These are phyloP conservation scores for Komagataella kurtzmanii DNA, from an alignment of 805 yeast species.

Conservation along the genomic window DNA sequence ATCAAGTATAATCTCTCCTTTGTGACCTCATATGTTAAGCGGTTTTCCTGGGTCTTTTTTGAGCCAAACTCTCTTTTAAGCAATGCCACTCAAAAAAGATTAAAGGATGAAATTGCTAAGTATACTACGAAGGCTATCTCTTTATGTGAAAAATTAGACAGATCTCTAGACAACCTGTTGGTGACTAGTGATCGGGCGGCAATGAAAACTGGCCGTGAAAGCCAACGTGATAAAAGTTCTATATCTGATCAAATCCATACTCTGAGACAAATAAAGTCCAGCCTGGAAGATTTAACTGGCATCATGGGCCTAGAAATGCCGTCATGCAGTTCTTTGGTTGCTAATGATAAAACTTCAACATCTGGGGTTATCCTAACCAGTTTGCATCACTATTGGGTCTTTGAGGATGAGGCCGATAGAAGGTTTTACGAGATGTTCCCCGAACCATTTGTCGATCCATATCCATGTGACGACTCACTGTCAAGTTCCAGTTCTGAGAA, in stretches of 20 bases:
- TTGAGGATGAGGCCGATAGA: constrained; percentile 58
- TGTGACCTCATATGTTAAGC: constrained; percentile 35
- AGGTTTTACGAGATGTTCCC: constrained; percentile 39
- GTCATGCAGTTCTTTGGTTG: constrained; percentile 10
- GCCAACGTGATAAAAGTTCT: neutral
- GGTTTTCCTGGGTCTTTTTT: constrained; percentile 24
- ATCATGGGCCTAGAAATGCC: constrained; percentile 20
- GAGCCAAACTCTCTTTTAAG: constrained; percentile 15
- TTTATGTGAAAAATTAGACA: constrained; percentile 20
- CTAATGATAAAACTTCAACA: constrained; percentile 15
- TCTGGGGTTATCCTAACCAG: constrained; percentile 2
- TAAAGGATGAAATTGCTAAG: constrained; percentile 24
- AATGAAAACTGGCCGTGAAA: constrained; percentile 42
- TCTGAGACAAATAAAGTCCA: constrained; percentile 13
- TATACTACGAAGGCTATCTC: constrained; percentile 29
- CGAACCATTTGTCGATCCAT: neutral
- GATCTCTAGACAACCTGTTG: constrained; percentile 20
- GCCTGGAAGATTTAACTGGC: constrained; percentile 29
- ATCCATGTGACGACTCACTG: neutral
- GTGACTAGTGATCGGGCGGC: constrained; percentile 37
- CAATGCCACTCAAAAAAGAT: constrained; percentile 12
- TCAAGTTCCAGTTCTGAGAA: neutral
- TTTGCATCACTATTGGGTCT: constrained; percentile 16
- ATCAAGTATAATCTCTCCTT: constrained; percentile 14
- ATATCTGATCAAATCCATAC: constrained; percentile 14